phyloP scores from a whole-genome alignment of 208 protist genomes.

The Leishmania gerbilli region DNA sequence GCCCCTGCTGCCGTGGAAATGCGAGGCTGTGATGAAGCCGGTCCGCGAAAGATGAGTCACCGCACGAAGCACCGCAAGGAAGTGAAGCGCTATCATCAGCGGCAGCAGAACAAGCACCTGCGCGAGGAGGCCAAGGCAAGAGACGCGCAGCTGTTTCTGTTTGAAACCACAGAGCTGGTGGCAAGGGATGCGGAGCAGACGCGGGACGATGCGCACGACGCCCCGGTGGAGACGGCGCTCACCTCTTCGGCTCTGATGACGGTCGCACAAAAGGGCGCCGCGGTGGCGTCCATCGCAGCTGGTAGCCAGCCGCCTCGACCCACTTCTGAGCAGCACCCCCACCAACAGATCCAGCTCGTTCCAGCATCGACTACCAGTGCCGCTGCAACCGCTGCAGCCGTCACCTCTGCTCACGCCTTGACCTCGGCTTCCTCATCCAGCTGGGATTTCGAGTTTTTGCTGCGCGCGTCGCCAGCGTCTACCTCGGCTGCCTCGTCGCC shows the following conservation, averaged over 20 bases:
- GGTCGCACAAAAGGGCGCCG: not conserved
- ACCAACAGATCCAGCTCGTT: not conserved
- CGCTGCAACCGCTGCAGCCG: not conserved
- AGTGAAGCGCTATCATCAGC: conserved; percentile 74
- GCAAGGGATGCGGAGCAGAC: not conserved
- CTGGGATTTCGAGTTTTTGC: conserved; percentile 68
- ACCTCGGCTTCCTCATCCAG: not conserved
- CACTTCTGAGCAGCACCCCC: not conserved
- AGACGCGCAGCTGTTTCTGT: conserved; percentile 59
- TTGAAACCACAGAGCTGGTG: conserved; percentile 10
- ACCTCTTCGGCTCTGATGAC: not conserved
- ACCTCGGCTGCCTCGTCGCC: not conserved
- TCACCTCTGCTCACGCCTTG: not conserved
- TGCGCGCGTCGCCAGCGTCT: conserved; percentile 33
- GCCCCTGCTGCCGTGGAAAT: not conserved
- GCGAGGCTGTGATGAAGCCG: not conserved
- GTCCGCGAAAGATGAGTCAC: conserved; percentile 4
- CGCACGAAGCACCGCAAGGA: conserved; percentile 68
- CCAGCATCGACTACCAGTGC: not conserved
- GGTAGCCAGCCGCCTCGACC: not conserved
- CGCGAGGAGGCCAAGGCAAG: conserved; percentile 46
- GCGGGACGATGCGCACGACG: not conserved
- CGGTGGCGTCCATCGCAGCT: not conserved
- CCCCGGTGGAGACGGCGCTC: not conserved
- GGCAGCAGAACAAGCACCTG: conserved; percentile 44